phyloP scores from a whole-genome alignment of 768 basidiomycete species.

The Calocybe gangraenosa region DNA sequence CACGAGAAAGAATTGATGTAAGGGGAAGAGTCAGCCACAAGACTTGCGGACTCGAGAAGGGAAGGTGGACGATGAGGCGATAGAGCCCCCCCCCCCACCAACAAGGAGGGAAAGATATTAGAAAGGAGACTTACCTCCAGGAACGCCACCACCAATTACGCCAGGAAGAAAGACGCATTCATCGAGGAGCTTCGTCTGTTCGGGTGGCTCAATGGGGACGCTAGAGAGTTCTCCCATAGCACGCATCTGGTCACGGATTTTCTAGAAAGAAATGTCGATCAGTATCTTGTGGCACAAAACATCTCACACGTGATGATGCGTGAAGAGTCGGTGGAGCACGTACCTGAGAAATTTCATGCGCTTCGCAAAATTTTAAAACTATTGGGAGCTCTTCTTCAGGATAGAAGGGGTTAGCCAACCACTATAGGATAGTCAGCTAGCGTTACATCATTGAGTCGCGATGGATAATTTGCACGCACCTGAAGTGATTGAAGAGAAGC shows the following conservation, averaged over 20 bases:
- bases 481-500: slow-evolving; percentile 56
- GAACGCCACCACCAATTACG: slow-evolving; percentile 92
- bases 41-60: background rate
- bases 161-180: slow-evolving; percentile 73
- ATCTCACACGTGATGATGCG: background rate
- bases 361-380: slow-evolving; percentile 54
- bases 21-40: background rate
- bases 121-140: slow-evolving; percentile 66
- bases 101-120: background rate
- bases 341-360: slow-evolving; percentile 57
- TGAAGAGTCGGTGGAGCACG: background rate
- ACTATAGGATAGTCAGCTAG: slow-evolving; percentile 31
- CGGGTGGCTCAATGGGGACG: slow-evolving; percentile 87
- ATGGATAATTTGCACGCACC: slow-evolving; percentile 29
- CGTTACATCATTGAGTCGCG: background rate
- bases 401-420: slow-evolving; percentile 55
- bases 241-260: slow-evolving; percentile 76
- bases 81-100: too few relatives aligned
- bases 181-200: slow-evolving; percentile 83
- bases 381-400: slow-evolving; percentile 39
- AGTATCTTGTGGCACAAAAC: background rate
- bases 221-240: slow-evolving; percentile 72
- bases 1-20: background rate
- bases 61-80: too few relatives aligned
- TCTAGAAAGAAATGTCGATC: slow-evolving; percentile 32